A percentile compares a stretch with the other conserved stretches of the same genome.
Conservation (phyloP, 352 stramenopile genomes). For the Aphanomyces astaci region DNA sequence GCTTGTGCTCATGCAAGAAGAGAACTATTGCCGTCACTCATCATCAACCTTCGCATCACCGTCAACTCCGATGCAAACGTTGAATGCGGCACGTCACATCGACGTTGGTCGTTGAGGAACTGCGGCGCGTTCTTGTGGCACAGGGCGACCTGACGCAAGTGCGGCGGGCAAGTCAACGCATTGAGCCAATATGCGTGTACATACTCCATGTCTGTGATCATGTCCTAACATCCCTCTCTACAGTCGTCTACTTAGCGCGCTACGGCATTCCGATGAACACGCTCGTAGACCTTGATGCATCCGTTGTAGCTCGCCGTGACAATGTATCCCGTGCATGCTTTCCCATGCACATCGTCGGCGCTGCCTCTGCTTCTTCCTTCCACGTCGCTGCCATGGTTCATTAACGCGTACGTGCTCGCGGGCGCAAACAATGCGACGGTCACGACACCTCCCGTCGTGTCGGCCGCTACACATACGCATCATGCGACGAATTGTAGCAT, state of each 20-base stretch:
- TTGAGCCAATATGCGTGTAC: not conserved
- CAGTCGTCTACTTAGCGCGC: not conserved
- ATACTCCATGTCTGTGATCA: too few relatives aligned
- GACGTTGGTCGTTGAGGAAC: too few relatives aligned
- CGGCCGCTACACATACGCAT: conserved; percentile 33
- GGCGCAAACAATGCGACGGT: conserved; percentile 73
- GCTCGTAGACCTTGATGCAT: conserved; percentile 40
- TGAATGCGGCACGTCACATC: not conserved
- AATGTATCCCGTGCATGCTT: conserved; percentile 69
- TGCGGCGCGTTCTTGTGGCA: not conserved
- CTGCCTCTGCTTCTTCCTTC: conserved; percentile 23
- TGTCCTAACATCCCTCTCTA: too few relatives aligned
- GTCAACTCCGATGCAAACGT: not conserved
- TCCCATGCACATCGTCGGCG: conserved; percentile 47
- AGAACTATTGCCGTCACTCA: too few relatives aligned
- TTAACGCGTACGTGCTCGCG: conserved; percentile 71
- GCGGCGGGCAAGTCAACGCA: not conserved
- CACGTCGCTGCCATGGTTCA: conserved; percentile 43
- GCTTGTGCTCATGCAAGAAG: too few relatives aligned
- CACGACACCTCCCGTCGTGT: conserved; percentile 63
- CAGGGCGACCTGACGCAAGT: not conserved
- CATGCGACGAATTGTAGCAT: not conserved
- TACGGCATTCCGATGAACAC: not conserved
- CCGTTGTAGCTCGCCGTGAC: conserved; percentile 79
- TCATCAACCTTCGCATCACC: too few relatives aligned